Evolutionary conservation across 495 filamentous ascomycete genomes (phyloP).

Genomic region (Pyrenopolyporus hunteri): DNA sequence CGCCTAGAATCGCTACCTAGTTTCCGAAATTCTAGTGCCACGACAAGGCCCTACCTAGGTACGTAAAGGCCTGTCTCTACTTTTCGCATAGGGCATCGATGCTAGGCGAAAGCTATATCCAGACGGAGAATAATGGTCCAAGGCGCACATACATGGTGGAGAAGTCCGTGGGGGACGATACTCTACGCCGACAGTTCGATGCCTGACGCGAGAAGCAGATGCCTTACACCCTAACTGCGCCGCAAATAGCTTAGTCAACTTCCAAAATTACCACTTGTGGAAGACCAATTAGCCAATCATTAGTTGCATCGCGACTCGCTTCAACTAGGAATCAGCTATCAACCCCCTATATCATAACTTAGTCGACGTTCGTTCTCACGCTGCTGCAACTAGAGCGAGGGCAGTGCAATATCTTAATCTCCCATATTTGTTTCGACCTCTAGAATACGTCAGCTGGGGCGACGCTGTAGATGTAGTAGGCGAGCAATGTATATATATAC

Average conservation of each 20-base stretch:
- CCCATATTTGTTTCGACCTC: too few species aligned
- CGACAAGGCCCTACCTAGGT: too few species aligned
- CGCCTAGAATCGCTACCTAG: too few species aligned
- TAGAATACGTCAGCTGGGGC: too few species aligned
- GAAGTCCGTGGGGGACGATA: not conserved
- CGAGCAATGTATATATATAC: conserved; percentile 3
- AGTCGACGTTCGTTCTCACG: not conserved
- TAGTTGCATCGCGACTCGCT: not conserved
- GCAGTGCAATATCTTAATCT: conserved; percentile 14
- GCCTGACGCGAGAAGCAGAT: conserved; percentile 26
- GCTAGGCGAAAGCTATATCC: not conserved
- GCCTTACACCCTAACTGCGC: conserved; percentile 23
- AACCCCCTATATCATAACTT: too few species aligned
- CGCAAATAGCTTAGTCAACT: not conserved
- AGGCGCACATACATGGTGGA: not conserved
- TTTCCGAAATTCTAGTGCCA: too few species aligned
- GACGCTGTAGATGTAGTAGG: too few species aligned
- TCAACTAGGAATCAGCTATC: too few species aligned
- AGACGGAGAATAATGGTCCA: not conserved
- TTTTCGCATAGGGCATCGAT: conserved; percentile 24
- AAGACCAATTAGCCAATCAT: conserved; percentile 1
- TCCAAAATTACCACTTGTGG: not conserved
- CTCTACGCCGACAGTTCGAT: not conserved
- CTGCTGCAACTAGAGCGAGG: too few species aligned
- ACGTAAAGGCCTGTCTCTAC: not conserved